These are phyloP conservation scores for Astrothelium macrocarpum DNA, from an alignment of 495 filamentous ascomycete genomes.

Conservation along the genomic window DNA sequence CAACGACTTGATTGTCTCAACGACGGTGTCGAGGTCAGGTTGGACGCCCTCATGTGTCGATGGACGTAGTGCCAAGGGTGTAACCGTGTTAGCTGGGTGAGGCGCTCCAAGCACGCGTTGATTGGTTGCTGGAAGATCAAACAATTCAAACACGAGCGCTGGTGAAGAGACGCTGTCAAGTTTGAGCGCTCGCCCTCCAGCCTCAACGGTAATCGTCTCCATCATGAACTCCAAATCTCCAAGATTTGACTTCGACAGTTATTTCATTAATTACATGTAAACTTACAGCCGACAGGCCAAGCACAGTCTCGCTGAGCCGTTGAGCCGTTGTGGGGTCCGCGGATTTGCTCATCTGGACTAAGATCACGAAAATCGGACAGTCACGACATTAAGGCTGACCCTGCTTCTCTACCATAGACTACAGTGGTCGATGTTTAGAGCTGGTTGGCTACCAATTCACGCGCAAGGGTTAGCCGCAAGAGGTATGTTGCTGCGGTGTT, in stretches of 20 bases:
- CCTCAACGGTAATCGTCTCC: constrained; percentile 3
- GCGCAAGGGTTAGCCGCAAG: no score
- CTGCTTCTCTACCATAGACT: background rate
- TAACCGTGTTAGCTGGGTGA: constrained; percentile 34
- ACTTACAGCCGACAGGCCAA: background rate
- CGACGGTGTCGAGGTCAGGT: constrained; percentile 26
- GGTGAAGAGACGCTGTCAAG: constrained; percentile 10
- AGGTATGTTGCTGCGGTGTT: background rate
- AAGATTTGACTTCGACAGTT: background rate
- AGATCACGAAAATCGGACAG: constrained; percentile 10
- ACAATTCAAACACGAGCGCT: constrained; percentile 23
- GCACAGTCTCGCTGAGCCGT: no score
- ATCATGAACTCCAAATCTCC: background rate
- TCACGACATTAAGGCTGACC: background rate
- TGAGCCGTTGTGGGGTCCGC: no score
- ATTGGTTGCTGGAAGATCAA: constrained; percentile 32
- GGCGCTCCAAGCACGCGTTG: constrained; percentile 35
- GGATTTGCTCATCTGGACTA: constrained; percentile 12
- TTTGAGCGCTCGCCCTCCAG: background rate
- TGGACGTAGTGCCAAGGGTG: constrained; percentile 37
- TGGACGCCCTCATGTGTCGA: constrained; percentile 11
- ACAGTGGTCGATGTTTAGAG: background rate
- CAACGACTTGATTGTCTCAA: constrained; percentile 26
- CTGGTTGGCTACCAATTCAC: background rate
- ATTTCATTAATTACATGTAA: background rate